phyloP scores from a whole-genome alignment of 441 rosid genomes.

The Hypseocharis bilobata region DNA sequence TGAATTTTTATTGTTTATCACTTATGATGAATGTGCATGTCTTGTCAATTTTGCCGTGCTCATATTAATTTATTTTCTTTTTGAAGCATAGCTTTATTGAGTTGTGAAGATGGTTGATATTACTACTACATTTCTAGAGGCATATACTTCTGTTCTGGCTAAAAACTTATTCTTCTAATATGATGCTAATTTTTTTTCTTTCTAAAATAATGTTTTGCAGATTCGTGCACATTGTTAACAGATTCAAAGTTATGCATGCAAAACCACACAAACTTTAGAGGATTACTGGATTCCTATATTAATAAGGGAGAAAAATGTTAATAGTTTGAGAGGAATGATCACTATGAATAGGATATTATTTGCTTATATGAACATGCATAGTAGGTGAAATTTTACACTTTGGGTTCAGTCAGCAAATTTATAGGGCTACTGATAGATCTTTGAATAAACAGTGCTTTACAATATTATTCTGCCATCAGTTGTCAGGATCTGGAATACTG shows the following conservation, averaged over 20 bases:
- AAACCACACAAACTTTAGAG: too few species aligned
- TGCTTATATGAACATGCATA: background rate
- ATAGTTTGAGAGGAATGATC: background rate
- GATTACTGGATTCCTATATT: background rate
- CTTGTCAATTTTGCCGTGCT: background rate
- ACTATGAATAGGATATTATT: background rate
- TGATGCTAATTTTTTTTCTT: background rate
- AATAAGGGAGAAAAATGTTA: background rate
- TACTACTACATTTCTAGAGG: background rate
- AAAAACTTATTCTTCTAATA: background rate
- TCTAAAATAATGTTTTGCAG: background rate
- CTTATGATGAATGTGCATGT: background rate
- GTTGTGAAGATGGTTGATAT: background rate
- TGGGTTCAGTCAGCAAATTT: background rate
- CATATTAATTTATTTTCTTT: background rate
- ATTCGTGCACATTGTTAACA: slow-evolving; percentile 2
- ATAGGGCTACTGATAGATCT: background rate
- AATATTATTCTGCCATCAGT: background rate
- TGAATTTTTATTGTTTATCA: background rate
- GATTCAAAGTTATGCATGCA: background rate
- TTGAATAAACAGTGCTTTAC: background rate
- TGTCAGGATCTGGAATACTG: background rate
- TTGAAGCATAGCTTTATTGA: slow-evolving; percentile 1
- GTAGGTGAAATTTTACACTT: background rate
- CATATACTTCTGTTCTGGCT: slow-evolving; percentile 2